phyloP scores from a whole-genome alignment of 306 rosid genomes.

The Vigna nakashimae region DNA sequence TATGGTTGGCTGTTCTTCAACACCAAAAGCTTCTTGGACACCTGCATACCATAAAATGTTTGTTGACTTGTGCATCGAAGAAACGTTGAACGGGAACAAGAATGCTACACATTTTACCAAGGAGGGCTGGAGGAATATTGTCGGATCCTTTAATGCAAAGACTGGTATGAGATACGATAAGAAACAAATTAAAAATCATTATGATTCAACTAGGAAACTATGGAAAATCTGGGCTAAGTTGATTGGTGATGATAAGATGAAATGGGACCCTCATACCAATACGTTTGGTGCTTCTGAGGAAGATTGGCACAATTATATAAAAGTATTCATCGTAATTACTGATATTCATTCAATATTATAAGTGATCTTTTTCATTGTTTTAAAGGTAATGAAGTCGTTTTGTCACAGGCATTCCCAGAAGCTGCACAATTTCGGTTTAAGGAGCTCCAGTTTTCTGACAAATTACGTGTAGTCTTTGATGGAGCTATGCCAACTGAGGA shows the following conservation, averaged over 20 bases:
- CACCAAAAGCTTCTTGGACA: slow-evolving; percentile 64
- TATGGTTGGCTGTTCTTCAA: slow-evolving; percentile 39
- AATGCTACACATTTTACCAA: slow-evolving; percentile 63
- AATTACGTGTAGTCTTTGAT: slow-evolving; percentile 56
- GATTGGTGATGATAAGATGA: slow-evolving; percentile 56
- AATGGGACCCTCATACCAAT: slow-evolving; percentile 65
- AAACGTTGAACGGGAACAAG: slow-evolving; percentile 62
- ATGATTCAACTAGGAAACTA: slow-evolving; percentile 60
- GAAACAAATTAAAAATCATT: slow-evolving; percentile 69
- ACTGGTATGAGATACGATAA: slow-evolving; percentile 62
- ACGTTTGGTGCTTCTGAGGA: slow-evolving; percentile 57
- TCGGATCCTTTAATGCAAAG: slow-evolving; percentile 55
- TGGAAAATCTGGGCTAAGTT: slow-evolving; percentile 72
- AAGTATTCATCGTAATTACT: slow-evolving; percentile 42
- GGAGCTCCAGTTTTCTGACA: slow-evolving; percentile 54
- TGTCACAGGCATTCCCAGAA: slow-evolving; percentile 64
- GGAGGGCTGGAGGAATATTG: slow-evolving; percentile 67
- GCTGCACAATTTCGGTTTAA: slow-evolving; percentile 64
- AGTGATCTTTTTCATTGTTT: slow-evolving; percentile 39
- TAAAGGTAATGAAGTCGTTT: slow-evolving; percentile 34
- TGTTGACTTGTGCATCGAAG: slow-evolving; percentile 59
- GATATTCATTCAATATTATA: slow-evolving; percentile 15
- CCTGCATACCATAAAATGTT: slow-evolving; percentile 58
- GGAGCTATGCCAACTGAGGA: slow-evolving; percentile 47
- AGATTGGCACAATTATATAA: slow-evolving; percentile 53